These are phyloP conservation scores for Zygosaccharomyces pseudorouxii DNA, from an alignment of 805 yeast genomes.

Conservation along the genomic window DNA sequence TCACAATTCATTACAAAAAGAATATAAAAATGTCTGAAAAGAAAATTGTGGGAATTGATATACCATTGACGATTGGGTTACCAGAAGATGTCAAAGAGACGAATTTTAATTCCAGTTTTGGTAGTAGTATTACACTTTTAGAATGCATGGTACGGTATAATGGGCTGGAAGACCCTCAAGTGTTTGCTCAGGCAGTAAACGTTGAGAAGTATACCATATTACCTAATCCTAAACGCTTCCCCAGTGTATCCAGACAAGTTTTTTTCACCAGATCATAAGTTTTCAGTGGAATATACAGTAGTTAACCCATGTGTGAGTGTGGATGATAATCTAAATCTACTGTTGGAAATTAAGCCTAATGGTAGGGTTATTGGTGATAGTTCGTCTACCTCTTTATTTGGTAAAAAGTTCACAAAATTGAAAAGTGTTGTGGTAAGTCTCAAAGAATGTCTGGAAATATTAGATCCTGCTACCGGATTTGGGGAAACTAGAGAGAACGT, in stretches of 20 bases:
- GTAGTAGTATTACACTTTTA: conserved; percentile 44
- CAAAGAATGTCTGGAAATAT: conserved; percentile 50
- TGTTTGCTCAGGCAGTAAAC: conserved; percentile 38
- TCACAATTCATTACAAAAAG: conserved; percentile 33
- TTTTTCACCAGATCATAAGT: conserved; percentile 47
- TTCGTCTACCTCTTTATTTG: conserved; percentile 14
- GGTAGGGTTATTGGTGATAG: conserved; percentile 9
- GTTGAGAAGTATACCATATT: conserved; percentile 54
- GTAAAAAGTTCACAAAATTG: conserved; percentile 34
- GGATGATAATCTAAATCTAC: conserved; percentile 43
- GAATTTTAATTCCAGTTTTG: conserved; percentile 45
- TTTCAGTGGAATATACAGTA: conserved; percentile 43
- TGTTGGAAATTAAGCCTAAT: conserved; percentile 41
- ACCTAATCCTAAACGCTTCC: conserved; percentile 53
- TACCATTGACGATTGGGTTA: conserved; percentile 55
- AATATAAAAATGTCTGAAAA: conserved; percentile 38
- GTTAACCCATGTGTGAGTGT: conserved; percentile 58
- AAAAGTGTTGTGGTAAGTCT: conserved; percentile 46
- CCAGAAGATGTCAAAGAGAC: conserved; percentile 52
- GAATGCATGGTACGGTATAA: conserved; percentile 31
- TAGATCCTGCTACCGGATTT: conserved; percentile 34
- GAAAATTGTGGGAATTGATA: conserved; percentile 49
- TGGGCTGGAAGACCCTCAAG: conserved; percentile 13
- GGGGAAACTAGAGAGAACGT: conserved; percentile 42
- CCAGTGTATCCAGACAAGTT: conserved; percentile 43